These are phyloP conservation scores for Candida silvatica DNA, from an alignment of 805 yeast genomes.

Conservation along the genomic window DNA sequence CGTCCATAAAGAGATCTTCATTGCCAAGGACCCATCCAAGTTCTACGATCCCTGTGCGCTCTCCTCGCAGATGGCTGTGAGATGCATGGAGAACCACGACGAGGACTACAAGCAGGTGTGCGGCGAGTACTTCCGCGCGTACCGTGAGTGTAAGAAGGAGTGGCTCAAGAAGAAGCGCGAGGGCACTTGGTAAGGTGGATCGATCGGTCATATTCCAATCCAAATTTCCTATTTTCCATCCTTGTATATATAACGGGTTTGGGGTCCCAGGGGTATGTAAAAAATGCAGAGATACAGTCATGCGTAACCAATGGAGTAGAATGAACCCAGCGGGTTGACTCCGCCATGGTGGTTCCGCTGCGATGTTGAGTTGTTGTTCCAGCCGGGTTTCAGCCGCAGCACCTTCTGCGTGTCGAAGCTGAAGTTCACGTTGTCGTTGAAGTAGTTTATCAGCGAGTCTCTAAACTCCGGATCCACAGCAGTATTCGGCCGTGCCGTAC, in stretches of 20 bases:
- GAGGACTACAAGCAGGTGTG: slow-evolving; percentile 59
- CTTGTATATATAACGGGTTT: slow-evolving; percentile 2
- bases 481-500: background rate
- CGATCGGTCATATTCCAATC: background rate
- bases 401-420: slow-evolving; percentile 14
- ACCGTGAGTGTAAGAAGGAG: slow-evolving; percentile 81
- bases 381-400: slow-evolving; percentile 14
- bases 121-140: slow-evolving; percentile 83
- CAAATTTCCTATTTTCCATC: too few relatives aligned
- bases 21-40: slow-evolving; percentile 69
- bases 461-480: slow-evolving; percentile 11
- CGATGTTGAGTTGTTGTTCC: slow-evolving; percentile 2
- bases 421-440: slow-evolving; percentile 17
- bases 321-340: slow-evolving; percentile 13
- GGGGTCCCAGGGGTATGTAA: background rate
- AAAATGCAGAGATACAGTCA: slow-evolving; percentile 1
- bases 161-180: slow-evolving; percentile 41
- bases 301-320: slow-evolving; percentile 16
- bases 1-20: slow-evolving; percentile 59
- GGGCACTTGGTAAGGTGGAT: slow-evolving; percentile 22
- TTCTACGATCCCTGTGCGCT: slow-evolving; percentile 93
- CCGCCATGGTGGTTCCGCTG: slow-evolving; percentile 4
- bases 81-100: slow-evolving; percentile 72
- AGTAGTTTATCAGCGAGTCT: slow-evolving; percentile 13
- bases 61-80: slow-evolving; percentile 77